These are phyloP conservation scores for Juncus effusus DNA, from an alignment of 176 grass and related monocot species.

Conservation along the genomic window DNA sequence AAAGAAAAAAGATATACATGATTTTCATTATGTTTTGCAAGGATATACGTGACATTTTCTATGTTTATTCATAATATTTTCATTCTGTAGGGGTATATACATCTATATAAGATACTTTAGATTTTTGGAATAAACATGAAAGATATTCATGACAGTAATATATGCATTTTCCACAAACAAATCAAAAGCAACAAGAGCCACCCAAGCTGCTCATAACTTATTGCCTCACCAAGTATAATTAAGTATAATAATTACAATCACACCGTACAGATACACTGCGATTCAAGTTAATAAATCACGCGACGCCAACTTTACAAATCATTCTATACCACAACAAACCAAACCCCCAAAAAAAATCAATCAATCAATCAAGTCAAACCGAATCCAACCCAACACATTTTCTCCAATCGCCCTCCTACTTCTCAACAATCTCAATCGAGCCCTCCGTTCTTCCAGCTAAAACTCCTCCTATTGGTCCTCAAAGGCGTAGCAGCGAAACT, in stretches of 20 bases:
- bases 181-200: slow-evolving; percentile 26
- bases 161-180: neutral
- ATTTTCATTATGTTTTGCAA: too few relatives aligned
- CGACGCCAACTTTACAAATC: slow-evolving; percentile 10
- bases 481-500: slow-evolving; percentile 55
- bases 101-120: too few relatives aligned
- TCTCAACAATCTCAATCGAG: slow-evolving; percentile 1
- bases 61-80: too few relatives aligned
- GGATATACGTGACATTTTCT: too few relatives aligned
- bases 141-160: too few relatives aligned
- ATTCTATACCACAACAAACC: slow-evolving; percentile 14
- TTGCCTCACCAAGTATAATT: slow-evolving; percentile 27
- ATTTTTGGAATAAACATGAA: too few relatives aligned
- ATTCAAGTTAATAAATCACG: slow-evolving; percentile 25
- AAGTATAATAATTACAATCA: slow-evolving; percentile 10
- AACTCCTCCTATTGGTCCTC: slow-evolving; percentile 42
- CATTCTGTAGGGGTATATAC: too few relatives aligned
- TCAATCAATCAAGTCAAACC: slow-evolving; percentile 2
- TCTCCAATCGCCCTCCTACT: neutral
- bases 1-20: too few relatives aligned
- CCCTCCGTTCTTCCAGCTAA: slow-evolving; percentile 38
- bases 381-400: slow-evolving; percentile 2
- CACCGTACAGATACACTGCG: slow-evolving; percentile 19
- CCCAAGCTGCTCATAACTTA: slow-evolving; percentile 21
- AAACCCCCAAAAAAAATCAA: neutral